phyloP scores from a whole-genome alignment of 1,139 yeast species.

The Hyphopichia buzzinii region DNA sequence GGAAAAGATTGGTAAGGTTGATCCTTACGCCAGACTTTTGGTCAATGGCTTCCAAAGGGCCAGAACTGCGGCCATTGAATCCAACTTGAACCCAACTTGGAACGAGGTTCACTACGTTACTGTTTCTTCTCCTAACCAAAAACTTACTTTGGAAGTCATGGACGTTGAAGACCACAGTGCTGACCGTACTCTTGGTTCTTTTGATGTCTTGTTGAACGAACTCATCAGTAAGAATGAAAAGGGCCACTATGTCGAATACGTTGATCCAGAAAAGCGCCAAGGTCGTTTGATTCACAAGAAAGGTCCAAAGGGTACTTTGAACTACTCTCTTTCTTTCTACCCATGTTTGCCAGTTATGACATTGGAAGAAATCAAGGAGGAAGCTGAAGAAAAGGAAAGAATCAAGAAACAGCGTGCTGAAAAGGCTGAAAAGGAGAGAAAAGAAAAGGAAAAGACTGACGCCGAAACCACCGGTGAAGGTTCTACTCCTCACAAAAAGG shows the following conservation, averaged over 20 bases:
- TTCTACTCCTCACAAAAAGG: constrained; percentile 8
- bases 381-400: constrained; percentile 37
- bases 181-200: constrained; percentile 85
- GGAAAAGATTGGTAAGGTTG: constrained; percentile 72
- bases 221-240: constrained; percentile 66
- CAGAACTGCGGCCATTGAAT: constrained; percentile 70
- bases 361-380: constrained; percentile 65
- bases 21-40: constrained; percentile 79
- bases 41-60: constrained; percentile 75
- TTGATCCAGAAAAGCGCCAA: constrained; percentile 54
- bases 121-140: constrained; percentile 77
- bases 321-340: constrained; percentile 74
- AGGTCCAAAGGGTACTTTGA: constrained; percentile 78
- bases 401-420: constrained; percentile 25
- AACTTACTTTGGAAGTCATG: constrained; percentile 83
- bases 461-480: constrained; percentile 14
- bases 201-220: constrained; percentile 65
- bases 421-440: constrained; percentile 29
- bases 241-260: constrained; percentile 62
- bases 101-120: constrained; percentile 81
- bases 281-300: constrained; percentile 66
- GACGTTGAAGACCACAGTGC: constrained; percentile 75
- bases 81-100: constrained; percentile 79
- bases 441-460: constrained; percentile 24
- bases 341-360: constrained; percentile 78